Conservation (phyloP, 2,329 filamentous ascomycete genomes). For the Seiridium cupressi region DNA sequence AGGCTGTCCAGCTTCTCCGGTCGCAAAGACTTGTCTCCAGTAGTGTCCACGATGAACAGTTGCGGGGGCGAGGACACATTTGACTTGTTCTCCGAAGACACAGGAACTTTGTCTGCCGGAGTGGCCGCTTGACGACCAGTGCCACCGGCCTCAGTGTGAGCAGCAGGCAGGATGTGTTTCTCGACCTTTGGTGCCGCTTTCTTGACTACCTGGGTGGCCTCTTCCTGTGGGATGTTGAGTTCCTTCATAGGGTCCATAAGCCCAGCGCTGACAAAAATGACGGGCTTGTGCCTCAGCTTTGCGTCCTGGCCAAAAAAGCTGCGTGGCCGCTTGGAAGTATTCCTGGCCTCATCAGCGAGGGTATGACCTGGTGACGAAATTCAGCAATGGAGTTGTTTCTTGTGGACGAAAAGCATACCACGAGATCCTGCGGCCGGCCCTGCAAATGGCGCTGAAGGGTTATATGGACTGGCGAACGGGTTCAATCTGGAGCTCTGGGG, state of each 20-base stretch:
- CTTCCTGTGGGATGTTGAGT: conserved; percentile 22
- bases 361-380: conserved; percentile 33
- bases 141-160: neutral
- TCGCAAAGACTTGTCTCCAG: conserved; percentile 24
- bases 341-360: conserved; percentile 48
- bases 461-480: neutral
- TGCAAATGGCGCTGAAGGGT: neutral
- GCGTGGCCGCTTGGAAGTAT: conserved; percentile 45
- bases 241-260: conserved; percentile 47
- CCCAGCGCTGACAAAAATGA: conserved; percentile 54
- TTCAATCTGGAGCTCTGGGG: neutral
- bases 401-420: neutral
- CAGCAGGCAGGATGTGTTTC: neutral
- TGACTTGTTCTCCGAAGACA: neutral
- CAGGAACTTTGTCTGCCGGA: neutral
- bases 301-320: conserved; percentile 35
- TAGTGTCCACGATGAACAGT: conserved; percentile 9
- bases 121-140: neutral
- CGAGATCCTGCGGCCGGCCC: neutral
- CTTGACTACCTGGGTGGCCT: neutral
- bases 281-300: conserved; percentile 46
- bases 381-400: conserved; percentile 3
- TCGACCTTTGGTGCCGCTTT: neutral
- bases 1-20: conserved; percentile 7
- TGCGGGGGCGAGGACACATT: neutral